Percentiles rank a stretch among this genome's conserved stretches.
phyloP scores from a whole-genome alignment of 495 filamentous ascomycete genomes.

The Daldinia bambusicola region DNA sequence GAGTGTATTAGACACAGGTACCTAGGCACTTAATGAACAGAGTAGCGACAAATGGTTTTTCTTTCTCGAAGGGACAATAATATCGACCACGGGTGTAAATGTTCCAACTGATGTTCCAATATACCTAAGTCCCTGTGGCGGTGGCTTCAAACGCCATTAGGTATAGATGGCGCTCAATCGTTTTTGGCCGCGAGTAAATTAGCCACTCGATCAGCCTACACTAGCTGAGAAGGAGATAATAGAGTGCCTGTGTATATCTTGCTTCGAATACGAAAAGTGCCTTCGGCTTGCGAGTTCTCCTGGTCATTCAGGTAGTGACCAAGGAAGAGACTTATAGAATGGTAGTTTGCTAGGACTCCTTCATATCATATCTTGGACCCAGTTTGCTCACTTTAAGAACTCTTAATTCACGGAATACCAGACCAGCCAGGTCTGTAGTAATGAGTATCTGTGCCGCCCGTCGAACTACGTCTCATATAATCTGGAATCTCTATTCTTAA shows the following conservation, averaged over 20 bases:
- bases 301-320: too few species aligned
- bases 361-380: too few species aligned
- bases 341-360: not conserved
- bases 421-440: too few species aligned
- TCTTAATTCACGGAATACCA: too few species aligned
- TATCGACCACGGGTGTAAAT: not conserved
- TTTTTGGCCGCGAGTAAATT: not conserved
- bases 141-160: not conserved
- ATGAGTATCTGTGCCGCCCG: not conserved
- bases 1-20: not conserved
- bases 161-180: not conserved
- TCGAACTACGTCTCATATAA: not conserved
- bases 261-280: not conserved
- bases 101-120: not conserved
- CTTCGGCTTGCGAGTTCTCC: not conserved
- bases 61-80: not conserved
- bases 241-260: not conserved
- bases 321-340: not conserved
- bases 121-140: not conserved
- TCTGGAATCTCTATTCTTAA: not conserved
- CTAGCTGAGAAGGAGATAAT: not conserved
- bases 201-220: conserved; percentile 1
- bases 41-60: not conserved
- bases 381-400: too few species aligned
- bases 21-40: not conserved